A percentile compares a stretch with the other conserved stretches of the same genome.
phyloP scores from a whole-genome alignment of 2,329 filamentous ascomycete species.

The Colletotrichum nymphaeae region DNA sequence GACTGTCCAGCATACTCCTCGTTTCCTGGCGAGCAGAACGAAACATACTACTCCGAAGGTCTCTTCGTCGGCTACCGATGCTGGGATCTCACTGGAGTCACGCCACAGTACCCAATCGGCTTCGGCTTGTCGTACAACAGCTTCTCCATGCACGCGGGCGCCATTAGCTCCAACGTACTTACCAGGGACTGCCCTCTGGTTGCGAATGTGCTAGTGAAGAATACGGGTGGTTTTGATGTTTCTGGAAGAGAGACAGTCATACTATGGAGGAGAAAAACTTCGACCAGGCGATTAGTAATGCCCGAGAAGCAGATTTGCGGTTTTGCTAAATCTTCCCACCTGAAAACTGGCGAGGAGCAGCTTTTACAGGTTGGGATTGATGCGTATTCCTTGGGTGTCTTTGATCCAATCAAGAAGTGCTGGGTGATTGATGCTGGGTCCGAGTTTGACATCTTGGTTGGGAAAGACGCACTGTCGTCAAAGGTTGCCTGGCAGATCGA shows the following conservation, averaged over 20 bases:
- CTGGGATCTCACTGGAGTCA: no score
- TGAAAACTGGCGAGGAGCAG: background rate
- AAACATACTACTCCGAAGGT: no score
- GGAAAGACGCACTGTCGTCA: background rate
- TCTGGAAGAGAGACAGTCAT: background rate
- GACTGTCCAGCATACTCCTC: no score
- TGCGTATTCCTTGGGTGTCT: background rate
- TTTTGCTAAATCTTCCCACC: background rate
- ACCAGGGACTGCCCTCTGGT: no score
- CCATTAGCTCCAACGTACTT: no score
- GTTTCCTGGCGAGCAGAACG: no score
- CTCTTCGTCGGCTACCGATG: no score
- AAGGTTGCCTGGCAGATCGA: background rate
- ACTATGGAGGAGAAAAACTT: background rate
- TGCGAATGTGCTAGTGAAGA: background rate
- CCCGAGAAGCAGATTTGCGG: conserved; percentile 4
- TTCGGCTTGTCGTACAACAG: no score
- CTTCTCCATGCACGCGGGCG: no score
- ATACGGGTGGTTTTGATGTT: background rate
- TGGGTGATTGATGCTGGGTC: conserved; percentile 7
- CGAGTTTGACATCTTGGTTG: background rate
- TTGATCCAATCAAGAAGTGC: background rate
- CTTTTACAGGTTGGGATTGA: background rate
- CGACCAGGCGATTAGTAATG: background rate
- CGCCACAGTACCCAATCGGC: no score